Base-by-base conservation (phyloP, 208 protist species). In the Histomonas meleagridis region DNA sequence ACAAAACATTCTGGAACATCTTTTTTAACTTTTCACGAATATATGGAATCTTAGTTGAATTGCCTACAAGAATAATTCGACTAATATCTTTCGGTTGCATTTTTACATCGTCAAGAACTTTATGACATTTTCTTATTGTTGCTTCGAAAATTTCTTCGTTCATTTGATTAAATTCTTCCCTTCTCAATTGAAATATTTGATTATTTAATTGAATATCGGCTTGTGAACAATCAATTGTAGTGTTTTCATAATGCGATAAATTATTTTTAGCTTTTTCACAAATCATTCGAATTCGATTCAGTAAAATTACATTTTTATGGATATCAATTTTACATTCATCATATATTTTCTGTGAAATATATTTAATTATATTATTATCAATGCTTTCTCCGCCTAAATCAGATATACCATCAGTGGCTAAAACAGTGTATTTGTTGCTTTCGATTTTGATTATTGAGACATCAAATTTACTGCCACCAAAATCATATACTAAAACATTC, bases 401-500 rank as follows among this genome's bases (percentile, higher is more conserved):
- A 40, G 92, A 94, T 48, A 95, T 91, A 32, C 95, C 94, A 1
- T 53, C 92, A 10, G 94, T 95, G 1, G 94, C 93, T 60, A 92
- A 62, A 10, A 95, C 94, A 49, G 95, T 94, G 26, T 95, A 95
- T 16, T 95, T 90, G 38, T 93, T 92, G 9, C 94, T 91, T 7
- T 94, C 93, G 32, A 95, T 93, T 0, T 91, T 55, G 14, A 95
- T 28, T n/a, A 95, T 38, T 16, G 94, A 94, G 4, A 95, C 94
- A 93, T 96, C 95, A 38, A 95, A 94, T 7, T 94, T 96, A 51
- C 95, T 98, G 81, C 98, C 98, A 86, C 98, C 98, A 35, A 99
- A 94, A 94, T 99, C 98, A 94, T 98, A 99, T 94, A 99, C 97
- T 51, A 98, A 96, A 81, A 98, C 95, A 94, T 97, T 95, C n/a